Evolutionary conservation across 371 early-diverging fungal species (phyloP), one percentile per base, ranked within the genome.

Genomic region (Syncephalis plumigaleata): DNA sequence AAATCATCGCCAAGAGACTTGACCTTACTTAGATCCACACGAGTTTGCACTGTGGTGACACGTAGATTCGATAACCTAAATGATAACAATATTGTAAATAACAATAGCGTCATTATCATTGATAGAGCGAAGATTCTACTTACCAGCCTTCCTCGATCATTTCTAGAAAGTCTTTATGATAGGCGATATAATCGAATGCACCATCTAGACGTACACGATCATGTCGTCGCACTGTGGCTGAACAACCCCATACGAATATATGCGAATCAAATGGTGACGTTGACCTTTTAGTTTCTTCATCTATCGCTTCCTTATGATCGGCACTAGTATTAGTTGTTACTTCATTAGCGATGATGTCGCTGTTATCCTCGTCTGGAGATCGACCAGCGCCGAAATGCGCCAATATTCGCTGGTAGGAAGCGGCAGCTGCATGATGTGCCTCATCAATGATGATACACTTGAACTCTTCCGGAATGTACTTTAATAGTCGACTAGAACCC

Each of bases 371-470:
- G 4, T 44, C 46, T 15, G 24, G 16, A 1, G 46, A 42, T 0
- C 63, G 54, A 23, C 52, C 23, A 1, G 64, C 66, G 3, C 68
- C 64, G 53, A 94, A 88, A 57, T 88, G 73, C 1, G 71, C 54
- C 25, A 95, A 46, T 17, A 93, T 73, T 13, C 76, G 64, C 8
- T 46, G 42, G 53, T 93, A 95, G 1, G 78, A 68, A 0, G 61
- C 51, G 13, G 92, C 86, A 0, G 86, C 71, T 0, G 89, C 86
- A 55, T 95, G 95, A 52, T 95, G 95, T 0, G 91, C 94, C 73
- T 88, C 87, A 57, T 86, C 94, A 42, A 95, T 85, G 22, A 95
- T 70, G 47, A 95, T 77, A 31, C 76, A 71, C 52, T 93, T 92
- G 73, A 84, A 94, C 13, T 64, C 50, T 9, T 39, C 22, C 3